Percentiles rank a stretch among this genome's conserved stretches.
phyloP scores from a whole-genome alignment of 257 asterid species.

The Plantago elongata region DNA sequence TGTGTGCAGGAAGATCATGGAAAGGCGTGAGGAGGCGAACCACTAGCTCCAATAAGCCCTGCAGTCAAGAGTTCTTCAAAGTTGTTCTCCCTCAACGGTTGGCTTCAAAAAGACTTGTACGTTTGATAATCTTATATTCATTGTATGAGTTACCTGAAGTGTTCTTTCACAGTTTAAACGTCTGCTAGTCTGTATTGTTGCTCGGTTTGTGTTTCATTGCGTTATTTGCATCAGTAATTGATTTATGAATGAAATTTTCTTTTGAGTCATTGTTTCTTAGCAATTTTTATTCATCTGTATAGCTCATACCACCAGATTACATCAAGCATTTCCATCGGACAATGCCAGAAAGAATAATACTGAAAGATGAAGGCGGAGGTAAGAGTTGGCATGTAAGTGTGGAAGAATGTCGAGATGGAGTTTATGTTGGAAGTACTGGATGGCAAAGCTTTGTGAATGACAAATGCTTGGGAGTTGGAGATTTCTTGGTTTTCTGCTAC shows the following conservation, averaged over 20 bases:
- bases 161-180: not conserved
- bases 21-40: no score
- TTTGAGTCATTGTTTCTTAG: not conserved
- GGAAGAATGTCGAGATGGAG: conserved; percentile 24
- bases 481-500: conserved; percentile 34
- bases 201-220: not conserved
- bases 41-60: not conserved
- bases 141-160: not conserved
- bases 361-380: conserved; percentile 31
- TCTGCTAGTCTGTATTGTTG: not conserved
- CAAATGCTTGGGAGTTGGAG: conserved; percentile 30
- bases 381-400: conserved; percentile 30
- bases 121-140: not conserved
- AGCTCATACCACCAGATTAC: conserved; percentile 29
- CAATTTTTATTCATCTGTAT: not conserved
- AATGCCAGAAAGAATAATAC: conserved; percentile 19
- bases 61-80: conserved; percentile 33
- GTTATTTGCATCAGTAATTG: not conserved
- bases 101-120: conserved; percentile 25
- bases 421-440: conserved; percentile 26
- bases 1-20: no score
- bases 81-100: conserved; percentile 18
- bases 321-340: conserved; percentile 18
- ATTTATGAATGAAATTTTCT: not conserved
- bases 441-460: conserved; percentile 32